These are phyloP conservation scores for Suaeda aralocaspica DNA, from an alignment of 148 eudicot genomes.

Conservation along the genomic window DNA sequence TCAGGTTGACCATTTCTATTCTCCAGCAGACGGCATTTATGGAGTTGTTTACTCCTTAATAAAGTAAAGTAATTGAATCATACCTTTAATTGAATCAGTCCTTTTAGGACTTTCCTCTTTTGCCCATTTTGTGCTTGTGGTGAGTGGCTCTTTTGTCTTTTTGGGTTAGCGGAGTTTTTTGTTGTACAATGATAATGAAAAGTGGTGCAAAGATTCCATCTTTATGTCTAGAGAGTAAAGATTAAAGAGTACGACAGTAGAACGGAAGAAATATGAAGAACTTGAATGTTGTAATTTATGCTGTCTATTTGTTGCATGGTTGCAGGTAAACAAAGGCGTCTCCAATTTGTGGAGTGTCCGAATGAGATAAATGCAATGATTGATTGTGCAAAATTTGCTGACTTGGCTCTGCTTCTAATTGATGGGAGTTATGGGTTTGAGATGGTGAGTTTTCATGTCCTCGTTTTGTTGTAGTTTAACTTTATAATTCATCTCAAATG, in stretches of 20 bases:
- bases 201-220: background rate
- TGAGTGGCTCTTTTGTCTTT: background rate
- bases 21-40: no score
- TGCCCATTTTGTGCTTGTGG: background rate
- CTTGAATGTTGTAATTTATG: background rate
- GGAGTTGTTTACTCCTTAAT: no score
- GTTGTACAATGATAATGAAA: no score
- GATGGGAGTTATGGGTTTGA: slow-evolving; percentile 98
- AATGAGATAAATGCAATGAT: slow-evolving; percentile 96
- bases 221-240: background rate
- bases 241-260: background rate
- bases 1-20: no score
- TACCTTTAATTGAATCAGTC: no score
- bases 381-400: slow-evolving; percentile 93
- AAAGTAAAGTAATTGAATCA: no score
- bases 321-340: slow-evolving; percentile 82
- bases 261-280: background rate
- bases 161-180: no score
- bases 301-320: slow-evolving; percentile 10
- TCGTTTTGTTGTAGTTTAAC: background rate
- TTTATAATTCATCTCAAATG: no score
- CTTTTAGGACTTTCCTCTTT: no score
- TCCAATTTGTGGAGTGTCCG: slow-evolving; percentile 92
- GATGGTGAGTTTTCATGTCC: slow-evolving; percentile 58
- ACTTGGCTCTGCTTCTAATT: slow-evolving; percentile 78